Conservation (phyloP, 768 basidiomycete species). For the Austroboletus eburneus region DNA sequence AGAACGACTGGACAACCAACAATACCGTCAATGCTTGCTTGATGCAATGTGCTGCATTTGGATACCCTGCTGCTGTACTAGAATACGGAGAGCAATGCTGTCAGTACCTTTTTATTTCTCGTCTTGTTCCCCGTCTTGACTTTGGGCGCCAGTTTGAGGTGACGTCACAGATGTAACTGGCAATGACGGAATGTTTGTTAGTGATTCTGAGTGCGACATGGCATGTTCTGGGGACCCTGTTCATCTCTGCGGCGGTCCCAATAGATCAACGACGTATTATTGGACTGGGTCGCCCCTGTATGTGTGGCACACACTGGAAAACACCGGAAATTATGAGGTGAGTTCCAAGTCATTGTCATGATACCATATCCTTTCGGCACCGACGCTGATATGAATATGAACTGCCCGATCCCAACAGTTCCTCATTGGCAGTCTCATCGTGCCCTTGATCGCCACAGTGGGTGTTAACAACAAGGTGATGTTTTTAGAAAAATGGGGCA, state of each 20-base stretch:
- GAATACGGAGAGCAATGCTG: slow-evolving; percentile 48
- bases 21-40: slow-evolving; percentile 65
- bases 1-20: slow-evolving; percentile 55
- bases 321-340: slow-evolving; percentile 70
- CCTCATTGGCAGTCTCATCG: slow-evolving; percentile 55
- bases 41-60: slow-evolving; percentile 63
- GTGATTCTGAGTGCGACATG: slow-evolving; percentile 39
- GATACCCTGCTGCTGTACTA: slow-evolving; percentile 66
- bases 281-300: slow-evolving; percentile 48
- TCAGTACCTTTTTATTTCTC: not conserved
- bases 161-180: slow-evolving; percentile 51
- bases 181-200: slow-evolving; percentile 29
- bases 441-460: slow-evolving; percentile 70
- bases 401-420: too few relatives aligned
- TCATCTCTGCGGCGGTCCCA: slow-evolving; percentile 62
- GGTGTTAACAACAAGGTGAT: slow-evolving; percentile 80
- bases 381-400: too few relatives aligned
- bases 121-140: not conserved
- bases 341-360: slow-evolving; percentile 23
- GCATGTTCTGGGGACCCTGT: slow-evolving; percentile 69
- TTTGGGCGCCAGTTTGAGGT: slow-evolving; percentile 70
- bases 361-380: not conserved
- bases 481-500: slow-evolving; percentile 73
- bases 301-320: slow-evolving; percentile 60
- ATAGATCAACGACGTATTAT: slow-evolving; percentile 50